Evolutionary conservation across 1,284 basidiomycete genomes (phyloP), one percentile per base, ranked within the genome.

Genomic region (Moesziomyces sp.): DNA sequence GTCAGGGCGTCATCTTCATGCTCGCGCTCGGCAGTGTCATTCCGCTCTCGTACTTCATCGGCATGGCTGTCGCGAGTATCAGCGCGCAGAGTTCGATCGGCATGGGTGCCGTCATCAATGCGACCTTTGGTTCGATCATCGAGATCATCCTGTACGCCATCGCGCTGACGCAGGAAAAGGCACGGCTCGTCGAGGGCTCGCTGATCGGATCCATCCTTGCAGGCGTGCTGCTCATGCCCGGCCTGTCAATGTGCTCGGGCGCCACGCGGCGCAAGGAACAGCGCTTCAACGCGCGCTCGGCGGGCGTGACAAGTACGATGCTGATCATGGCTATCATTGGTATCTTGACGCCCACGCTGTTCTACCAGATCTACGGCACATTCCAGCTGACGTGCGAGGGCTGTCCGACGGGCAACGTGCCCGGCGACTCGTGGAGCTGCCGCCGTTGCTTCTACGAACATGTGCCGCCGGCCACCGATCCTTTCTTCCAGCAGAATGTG

Each of bases 281-380:
- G 83, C 92, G 91, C 78, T 99, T 99, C 87, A 99, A 99, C 83
- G 96, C 97, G 13, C 95, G 94, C 86, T 94, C 92, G 78, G 97
- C 97, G 4, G 94, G 97, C 49, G 97, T 99, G 13, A 99, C 97
- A 0, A 97, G 94, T 81, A 97, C 97, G 85, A 97, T 99, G 93
- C 86, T 99, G 79, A 99, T 99, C 86, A 99, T 99, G 96, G 97
- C 97, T 7, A 95, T 99, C 84, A 97, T 99, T 65, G 97, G 97
- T 16, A 94, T 93, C 3, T 87, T 99, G 58, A 91, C 94, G 0
- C 97, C 97, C 4, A 99, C 97, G 0, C 85, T 99, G 78, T 99
- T 99, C 85, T 99, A 99, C 86, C 95, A 99, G 85, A 96, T 92
- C 18, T 99, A 97, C 85, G 97, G 97, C 47, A 95, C 93, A 91